Evolutionary conservation across 2,329 filamentous ascomycete genomes (phyloP).

Genomic region (Beauveria scarabaeidicola): DNA sequence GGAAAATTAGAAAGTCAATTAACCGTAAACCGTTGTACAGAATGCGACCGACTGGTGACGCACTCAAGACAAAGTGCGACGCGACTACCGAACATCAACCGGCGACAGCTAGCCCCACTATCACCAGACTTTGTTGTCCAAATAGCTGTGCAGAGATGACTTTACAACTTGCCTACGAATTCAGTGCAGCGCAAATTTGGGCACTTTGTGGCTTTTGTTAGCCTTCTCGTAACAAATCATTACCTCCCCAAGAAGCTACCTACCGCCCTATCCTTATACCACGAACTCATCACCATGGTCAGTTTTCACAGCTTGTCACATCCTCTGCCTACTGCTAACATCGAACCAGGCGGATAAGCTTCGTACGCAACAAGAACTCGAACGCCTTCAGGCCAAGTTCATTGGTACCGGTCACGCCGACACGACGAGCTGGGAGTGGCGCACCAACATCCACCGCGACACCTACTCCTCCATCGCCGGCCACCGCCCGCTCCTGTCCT

Average conservation of each 20-base stretch:
- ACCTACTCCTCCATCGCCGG: slow-evolving; percentile 83
- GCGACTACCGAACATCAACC: slow-evolving; percentile 9
- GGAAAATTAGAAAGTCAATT: neutral
- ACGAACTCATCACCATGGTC: slow-evolving; percentile 19
- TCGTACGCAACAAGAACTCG: slow-evolving; percentile 93
- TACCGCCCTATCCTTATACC: too few relatives aligned
- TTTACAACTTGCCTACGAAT: neutral
- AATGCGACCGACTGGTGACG: neutral
- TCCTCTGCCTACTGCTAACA: neutral
- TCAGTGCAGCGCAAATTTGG: neutral
- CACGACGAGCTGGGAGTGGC: slow-evolving; percentile 96
- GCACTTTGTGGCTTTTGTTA: neutral
- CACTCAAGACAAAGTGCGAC: neutral
- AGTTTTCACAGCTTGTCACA: neutral
- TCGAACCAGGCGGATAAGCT: slow-evolving; percentile 79
- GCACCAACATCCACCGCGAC: slow-evolving; percentile 90
- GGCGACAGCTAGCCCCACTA: neutral
- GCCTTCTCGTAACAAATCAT: neutral
- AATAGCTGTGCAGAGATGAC: neutral
- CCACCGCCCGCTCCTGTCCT: slow-evolving; percentile 78
- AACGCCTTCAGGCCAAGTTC: slow-evolving; percentile 91
- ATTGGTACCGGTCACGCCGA: slow-evolving; percentile 94
- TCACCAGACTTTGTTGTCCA: neutral
- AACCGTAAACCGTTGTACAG: neutral
- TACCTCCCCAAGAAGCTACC: too few relatives aligned